These are phyloP conservation scores for Meira miltonrushii DNA, from an alignment of 1,284 basidiomycete species.

Conservation along the genomic window DNA sequence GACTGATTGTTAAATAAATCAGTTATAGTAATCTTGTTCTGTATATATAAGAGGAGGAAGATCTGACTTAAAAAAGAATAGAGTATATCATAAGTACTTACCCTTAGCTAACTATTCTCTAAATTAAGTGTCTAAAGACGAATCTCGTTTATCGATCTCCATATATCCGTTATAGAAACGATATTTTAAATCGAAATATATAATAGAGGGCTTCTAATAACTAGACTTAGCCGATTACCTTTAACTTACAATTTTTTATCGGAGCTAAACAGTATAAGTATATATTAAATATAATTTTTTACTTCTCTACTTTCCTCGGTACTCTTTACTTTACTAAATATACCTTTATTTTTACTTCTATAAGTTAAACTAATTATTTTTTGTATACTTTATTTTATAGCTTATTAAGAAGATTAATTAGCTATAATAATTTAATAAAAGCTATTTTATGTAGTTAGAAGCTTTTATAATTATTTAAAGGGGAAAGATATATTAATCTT, in stretches of 20 bases:
- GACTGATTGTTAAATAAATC: conserved; percentile 17
- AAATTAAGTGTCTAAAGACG: conserved; percentile 12
- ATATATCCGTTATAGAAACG: no score
- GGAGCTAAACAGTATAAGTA: conserved; percentile 23
- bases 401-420: conserved; percentile 20
- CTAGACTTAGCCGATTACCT: conserved; percentile 20
- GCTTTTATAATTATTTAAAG: conserved; percentile 26
- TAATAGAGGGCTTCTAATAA: conserved; percentile 3
- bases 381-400: conserved; percentile 13
- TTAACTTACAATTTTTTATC: conserved; percentile 21
- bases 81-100: conserved; percentile 11
- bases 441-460: conserved; percentile 30
- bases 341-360: no score
- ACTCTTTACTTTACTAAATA: no score
- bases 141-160: conserved; percentile 19
- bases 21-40: conserved; percentile 12
- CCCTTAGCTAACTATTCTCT: neutral
- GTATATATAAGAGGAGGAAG: conserved; percentile 5
- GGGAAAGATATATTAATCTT: conserved; percentile 14
- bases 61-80: conserved; percentile 17
- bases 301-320: neutral
- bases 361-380: conserved; percentile 23
- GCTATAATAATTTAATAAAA: conserved; percentile 22
- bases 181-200: no score
- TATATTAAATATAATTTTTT: conserved; percentile 8